Conservation (phyloP, 495 filamentous ascomycete species). For the Ramalina peruviana region DNA sequence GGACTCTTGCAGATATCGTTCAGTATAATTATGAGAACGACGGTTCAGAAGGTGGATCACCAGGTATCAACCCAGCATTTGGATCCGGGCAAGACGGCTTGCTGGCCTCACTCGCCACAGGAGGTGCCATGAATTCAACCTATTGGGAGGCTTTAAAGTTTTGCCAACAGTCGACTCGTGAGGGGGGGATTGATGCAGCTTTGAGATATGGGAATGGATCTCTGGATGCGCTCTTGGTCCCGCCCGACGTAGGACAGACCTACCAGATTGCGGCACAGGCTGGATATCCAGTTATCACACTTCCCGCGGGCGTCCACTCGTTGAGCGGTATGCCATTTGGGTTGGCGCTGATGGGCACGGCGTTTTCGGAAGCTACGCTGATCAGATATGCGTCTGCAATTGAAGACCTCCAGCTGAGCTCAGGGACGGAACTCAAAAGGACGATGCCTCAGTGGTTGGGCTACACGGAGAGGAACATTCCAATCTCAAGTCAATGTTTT, state of each 20-base stretch:
- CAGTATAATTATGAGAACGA: slow-evolving; percentile 48
- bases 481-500: slow-evolving; percentile 20
- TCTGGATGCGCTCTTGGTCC: slow-evolving; percentile 49
- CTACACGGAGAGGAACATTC: slow-evolving; percentile 36
- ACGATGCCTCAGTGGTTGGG: slow-evolving; percentile 39
- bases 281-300: slow-evolving; percentile 54
- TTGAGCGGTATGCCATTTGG: slow-evolving; percentile 56
- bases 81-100: slow-evolving; percentile 58
- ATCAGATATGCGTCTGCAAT: slow-evolving; percentile 55
- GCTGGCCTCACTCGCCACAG: slow-evolving; percentile 41
- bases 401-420: slow-evolving; percentile 42
- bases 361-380: slow-evolving; percentile 46
- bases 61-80: slow-evolving; percentile 49
- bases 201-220: slow-evolving; percentile 33
- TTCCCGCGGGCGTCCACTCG: slow-evolving; percentile 43
- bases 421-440: slow-evolving; percentile 26
- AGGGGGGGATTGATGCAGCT: slow-evolving; percentile 56
- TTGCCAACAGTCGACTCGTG: slow-evolving; percentile 41
- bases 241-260: slow-evolving; percentile 50
- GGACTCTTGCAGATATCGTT: slow-evolving; percentile 51
- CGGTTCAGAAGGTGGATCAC: slow-evolving; percentile 55
- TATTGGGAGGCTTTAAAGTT: slow-evolving; percentile 52
- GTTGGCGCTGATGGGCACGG: slow-evolving; percentile 50
- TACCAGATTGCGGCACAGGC: slow-evolving; percentile 41
- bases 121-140: slow-evolving; percentile 45